Percentiles rank a stretch among this genome's conserved stretches.
These are phyloP conservation scores for Prunus dulcis DNA, from an alignment of 306 rosid species.

Conservation along the genomic window DNA sequence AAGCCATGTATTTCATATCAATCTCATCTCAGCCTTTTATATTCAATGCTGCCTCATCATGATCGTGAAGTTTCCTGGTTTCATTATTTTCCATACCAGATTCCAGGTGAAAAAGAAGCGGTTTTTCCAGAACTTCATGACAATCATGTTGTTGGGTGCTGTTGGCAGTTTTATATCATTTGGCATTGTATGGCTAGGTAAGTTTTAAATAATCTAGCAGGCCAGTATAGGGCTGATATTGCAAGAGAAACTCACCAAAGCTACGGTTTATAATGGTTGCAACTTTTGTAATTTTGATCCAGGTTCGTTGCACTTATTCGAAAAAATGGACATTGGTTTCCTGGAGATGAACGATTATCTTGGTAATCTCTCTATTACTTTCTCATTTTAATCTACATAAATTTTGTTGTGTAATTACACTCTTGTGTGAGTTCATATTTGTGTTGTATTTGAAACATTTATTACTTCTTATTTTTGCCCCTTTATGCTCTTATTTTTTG, in stretches of 20 bases:
- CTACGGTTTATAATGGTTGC: constrained; percentile 11
- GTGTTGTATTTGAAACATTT: background rate
- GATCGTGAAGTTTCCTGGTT: constrained; percentile 4
- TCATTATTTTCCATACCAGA: constrained; percentile 24
- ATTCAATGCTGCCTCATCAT: too few species aligned
- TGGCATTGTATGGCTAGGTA: constrained; percentile 55
- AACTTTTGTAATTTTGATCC: constrained; percentile 30
- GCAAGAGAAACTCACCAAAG: background rate
- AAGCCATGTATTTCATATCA: constrained; percentile 5
- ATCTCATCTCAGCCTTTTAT: background rate
- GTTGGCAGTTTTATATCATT: constrained; percentile 56
- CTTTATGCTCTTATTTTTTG: background rate
- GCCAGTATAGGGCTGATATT: background rate
- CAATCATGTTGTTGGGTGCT: constrained; percentile 57
- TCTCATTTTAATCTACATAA: constrained; percentile 3
- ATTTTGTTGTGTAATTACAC: background rate
- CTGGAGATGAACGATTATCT: constrained; percentile 50
- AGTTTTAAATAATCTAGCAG: constrained; percentile 3
- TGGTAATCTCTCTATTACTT: constrained; percentile 37
- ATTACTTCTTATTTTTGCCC: background rate
- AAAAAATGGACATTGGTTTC: constrained; percentile 47
- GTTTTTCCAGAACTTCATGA: constrained; percentile 54
- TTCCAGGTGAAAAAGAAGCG: constrained; percentile 77
- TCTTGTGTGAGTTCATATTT: background rate
- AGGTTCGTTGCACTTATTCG: constrained; percentile 51